phyloP scores from a whole-genome alignment of 495 filamentous ascomycete species.

The Staphylotrichum longicolle region DNA sequence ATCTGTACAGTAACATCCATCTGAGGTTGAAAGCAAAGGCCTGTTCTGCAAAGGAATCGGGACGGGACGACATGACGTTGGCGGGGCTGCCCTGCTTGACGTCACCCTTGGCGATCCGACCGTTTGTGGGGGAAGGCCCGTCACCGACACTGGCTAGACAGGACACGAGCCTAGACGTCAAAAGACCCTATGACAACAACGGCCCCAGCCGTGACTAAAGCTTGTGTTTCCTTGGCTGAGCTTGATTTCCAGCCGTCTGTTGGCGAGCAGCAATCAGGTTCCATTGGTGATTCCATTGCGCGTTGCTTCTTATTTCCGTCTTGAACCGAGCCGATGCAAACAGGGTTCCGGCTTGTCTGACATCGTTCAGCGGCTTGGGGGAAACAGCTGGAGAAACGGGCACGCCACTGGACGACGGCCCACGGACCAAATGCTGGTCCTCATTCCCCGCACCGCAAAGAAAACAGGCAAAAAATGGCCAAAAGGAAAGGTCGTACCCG shows the following conservation, averaged over 20 bases:
- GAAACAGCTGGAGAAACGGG: too few relatives aligned
- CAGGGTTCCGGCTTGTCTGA: too few relatives aligned
- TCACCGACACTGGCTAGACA: background rate
- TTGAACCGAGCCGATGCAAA: too few relatives aligned
- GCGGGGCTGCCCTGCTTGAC: background rate
- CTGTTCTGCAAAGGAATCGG: too few relatives aligned
- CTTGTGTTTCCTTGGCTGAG: conserved; percentile 1
- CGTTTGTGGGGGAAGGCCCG: background rate
- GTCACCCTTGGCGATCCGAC: conserved; percentile 9
- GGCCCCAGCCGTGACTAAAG: background rate
- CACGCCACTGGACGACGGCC: too few relatives aligned
- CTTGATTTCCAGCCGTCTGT: too few relatives aligned
- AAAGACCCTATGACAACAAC: background rate
- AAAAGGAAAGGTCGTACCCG: conserved; percentile 26
- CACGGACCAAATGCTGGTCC: too few relatives aligned
- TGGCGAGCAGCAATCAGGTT: too few relatives aligned
- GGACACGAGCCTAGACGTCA: background rate
- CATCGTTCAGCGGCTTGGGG: too few relatives aligned
- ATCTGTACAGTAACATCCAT: background rate
- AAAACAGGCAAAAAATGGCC: conserved; percentile 2
- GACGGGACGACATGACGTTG: conserved; percentile 13
- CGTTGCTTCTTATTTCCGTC: too few relatives aligned
- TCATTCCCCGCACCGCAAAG: background rate
- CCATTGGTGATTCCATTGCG: too few relatives aligned
- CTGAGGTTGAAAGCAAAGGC: background rate